phyloP scores from a whole-genome alignment of 805 yeast genomes.

The Yarrowia deformans region DNA sequence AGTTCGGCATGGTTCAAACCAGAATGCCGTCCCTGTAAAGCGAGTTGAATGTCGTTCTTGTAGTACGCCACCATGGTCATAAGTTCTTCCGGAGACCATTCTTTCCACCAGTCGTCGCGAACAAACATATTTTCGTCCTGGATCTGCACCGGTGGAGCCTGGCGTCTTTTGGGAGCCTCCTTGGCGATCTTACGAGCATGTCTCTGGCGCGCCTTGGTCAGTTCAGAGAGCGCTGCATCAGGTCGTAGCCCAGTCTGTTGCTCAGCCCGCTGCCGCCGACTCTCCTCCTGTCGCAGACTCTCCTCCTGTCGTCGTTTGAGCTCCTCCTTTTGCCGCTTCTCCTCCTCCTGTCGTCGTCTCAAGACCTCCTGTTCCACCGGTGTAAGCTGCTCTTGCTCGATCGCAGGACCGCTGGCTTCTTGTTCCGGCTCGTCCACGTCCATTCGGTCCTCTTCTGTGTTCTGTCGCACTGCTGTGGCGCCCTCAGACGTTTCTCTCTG shows the following conservation, averaged over 20 bases:
- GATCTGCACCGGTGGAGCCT: not conserved
- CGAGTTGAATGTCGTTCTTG: not conserved
- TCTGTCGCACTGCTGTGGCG: not conserved
- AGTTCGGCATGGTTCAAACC: not conserved
- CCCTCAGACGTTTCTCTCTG: constrained; percentile 2
- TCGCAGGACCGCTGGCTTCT: not conserved
- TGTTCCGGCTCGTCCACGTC: constrained; percentile 7
- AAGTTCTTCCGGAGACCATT: constrained; percentile 6
- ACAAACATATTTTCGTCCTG: constrained; percentile 7
- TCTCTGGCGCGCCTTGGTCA: too few species aligned
- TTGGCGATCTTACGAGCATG: not conserved
- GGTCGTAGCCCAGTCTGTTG: too few species aligned
- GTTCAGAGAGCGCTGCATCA: too few species aligned
- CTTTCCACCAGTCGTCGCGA: constrained; percentile 31
- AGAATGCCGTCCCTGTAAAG: not conserved
- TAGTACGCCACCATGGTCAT: not conserved
- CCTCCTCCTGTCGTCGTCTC: not conserved
- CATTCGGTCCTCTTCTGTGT: not conserved
- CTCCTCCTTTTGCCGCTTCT: too few species aligned
- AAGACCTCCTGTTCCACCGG: not conserved
- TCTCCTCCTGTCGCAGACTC: too few species aligned
- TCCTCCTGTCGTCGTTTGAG: too few species aligned
- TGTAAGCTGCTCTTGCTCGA: too few species aligned
- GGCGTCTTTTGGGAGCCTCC: not conserved
- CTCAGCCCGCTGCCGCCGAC: too few species aligned